Evolutionary conservation across 148 eudicot species (phyloP).

Genomic region (Talinum fruticosum): DNA sequence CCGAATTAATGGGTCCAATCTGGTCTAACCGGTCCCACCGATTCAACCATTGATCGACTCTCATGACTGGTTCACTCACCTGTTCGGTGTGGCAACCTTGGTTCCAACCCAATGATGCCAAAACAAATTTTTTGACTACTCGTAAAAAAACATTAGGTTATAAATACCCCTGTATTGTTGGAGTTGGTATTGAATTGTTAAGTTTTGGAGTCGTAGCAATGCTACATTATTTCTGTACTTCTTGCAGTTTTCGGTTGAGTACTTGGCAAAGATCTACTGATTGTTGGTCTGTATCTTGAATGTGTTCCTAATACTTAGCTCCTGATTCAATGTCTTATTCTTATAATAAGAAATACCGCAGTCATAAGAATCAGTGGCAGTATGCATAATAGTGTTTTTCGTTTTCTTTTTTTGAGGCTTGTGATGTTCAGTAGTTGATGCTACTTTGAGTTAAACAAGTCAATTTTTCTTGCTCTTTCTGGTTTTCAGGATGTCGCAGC

Average conservation of each 20-base stretch:
- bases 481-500: slow-evolving; percentile 69
- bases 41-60: too few relatives aligned
- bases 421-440: neutral
- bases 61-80: too few relatives aligned
- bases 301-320: neutral
- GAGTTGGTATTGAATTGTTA: too few relatives aligned
- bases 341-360: neutral
- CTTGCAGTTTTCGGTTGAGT: neutral
- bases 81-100: too few relatives aligned
- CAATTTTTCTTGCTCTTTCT: neutral
- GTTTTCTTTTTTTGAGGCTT: neutral
- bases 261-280: neutral
- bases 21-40: too few relatives aligned
- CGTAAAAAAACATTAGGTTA: too few relatives aligned
- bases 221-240: neutral
- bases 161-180: too few relatives aligned
- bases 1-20: too few relatives aligned
- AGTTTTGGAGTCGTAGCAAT: too few relatives aligned
- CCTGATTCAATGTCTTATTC: neutral
- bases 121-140: too few relatives aligned
- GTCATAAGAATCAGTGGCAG: neutral
- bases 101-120: too few relatives aligned
- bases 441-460: slow-evolving; percentile 15
- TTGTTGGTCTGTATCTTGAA: neutral
- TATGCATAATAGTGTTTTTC: neutral